Evolutionary conservation across 768 basidiomycete species (phyloP), one percentile per base, ranked within the genome.

Genomic region (Boletus sp.): DNA sequence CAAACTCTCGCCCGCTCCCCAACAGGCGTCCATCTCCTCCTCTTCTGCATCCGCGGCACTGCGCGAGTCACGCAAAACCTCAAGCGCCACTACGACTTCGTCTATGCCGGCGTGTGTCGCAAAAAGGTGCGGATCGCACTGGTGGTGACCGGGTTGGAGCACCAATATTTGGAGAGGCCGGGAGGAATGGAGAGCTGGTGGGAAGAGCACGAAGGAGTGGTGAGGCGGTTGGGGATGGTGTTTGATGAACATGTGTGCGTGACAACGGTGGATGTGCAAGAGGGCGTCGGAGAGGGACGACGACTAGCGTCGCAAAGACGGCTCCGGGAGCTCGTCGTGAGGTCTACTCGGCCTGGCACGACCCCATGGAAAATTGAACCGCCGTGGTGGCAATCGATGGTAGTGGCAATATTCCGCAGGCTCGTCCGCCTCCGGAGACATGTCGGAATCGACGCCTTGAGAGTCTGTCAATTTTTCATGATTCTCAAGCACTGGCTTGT

Each of bases 171-270:
- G 21, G 55, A 43, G 23, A 35, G 17, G n/a, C 5, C 41, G 1
- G 41, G 4, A 15, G 46, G 53, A 7, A 56, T 56, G 55, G 51
- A 56, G 15, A 10, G 7, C 19, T 57, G 56, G 52, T 54, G 52
- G 52, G 15, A 21, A 4, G 32, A 19, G 2, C 43, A 54, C 23
- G 35, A n/a, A 19, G 14, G 8, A 2, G 47, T 33, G n/a, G 11
- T 54, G n/a, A n/a, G 3, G 4, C 41, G 19, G n/a, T 10, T 49
- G 23, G 53, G 52, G 2, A 44, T 49, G 53, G 14, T 4, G 25
- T 57, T 57, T 45, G 35, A 44, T 4, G 23, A 32, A 1, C 46
- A 54, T 15, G 47, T 21, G 5, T 54, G 37, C 7, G 50, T 55
- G 30, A 51, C 54, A 37, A 38, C 35, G 23, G 23, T 45, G 53